These are phyloP conservation scores for Diaporthe citriasiana DNA, from an alignment of 2,329 filamentous ascomycete genomes.

Conservation along the genomic window DNA sequence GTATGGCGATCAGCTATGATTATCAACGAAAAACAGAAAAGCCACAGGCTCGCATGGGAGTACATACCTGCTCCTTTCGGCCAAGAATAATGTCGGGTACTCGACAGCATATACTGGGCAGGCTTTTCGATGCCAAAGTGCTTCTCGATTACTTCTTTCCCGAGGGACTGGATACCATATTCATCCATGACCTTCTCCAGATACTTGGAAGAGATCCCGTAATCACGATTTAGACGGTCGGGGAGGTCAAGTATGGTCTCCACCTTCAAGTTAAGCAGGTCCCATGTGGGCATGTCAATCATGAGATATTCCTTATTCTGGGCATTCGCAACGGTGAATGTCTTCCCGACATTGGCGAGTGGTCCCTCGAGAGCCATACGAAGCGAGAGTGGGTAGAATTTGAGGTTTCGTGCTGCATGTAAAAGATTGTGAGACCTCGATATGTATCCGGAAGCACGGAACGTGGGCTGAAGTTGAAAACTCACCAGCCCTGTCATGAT, in stretches of 20 bases:
- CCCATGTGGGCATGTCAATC: constrained; percentile 55
- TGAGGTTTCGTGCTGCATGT: constrained; percentile 55
- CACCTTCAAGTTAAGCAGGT: constrained; percentile 60
- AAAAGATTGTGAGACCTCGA: not conserved
- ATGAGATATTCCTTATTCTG: constrained; percentile 41
- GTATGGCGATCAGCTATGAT: constrained; percentile 45
- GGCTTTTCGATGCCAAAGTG: constrained; percentile 51
- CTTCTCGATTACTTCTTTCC: constrained; percentile 55
- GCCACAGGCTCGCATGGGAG: not conserved
- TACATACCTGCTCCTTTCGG: constrained; percentile 61
- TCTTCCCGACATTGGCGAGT: constrained; percentile 49
- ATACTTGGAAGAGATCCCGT: constrained; percentile 56
- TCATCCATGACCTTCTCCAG: constrained; percentile 50
- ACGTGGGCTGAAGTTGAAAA: not conserved
- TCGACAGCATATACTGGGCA: constrained; percentile 55
- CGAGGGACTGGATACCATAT: constrained; percentile 57
- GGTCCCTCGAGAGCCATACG: constrained; percentile 44
- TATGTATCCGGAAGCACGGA: not conserved
- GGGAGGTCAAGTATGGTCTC: constrained; percentile 57
- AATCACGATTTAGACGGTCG: constrained; percentile 53
- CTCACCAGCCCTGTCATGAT: constrained; percentile 29
- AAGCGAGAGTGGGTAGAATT: constrained; percentile 55
- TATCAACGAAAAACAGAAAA: too few species aligned
- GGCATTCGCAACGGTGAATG: constrained; percentile 55
- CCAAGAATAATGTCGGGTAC: constrained; percentile 63